Evolutionary conservation across 352 stramenopile species (phyloP), one percentile per base, ranked within the genome.

Genomic region (Globisporangium megalacanthum): DNA sequence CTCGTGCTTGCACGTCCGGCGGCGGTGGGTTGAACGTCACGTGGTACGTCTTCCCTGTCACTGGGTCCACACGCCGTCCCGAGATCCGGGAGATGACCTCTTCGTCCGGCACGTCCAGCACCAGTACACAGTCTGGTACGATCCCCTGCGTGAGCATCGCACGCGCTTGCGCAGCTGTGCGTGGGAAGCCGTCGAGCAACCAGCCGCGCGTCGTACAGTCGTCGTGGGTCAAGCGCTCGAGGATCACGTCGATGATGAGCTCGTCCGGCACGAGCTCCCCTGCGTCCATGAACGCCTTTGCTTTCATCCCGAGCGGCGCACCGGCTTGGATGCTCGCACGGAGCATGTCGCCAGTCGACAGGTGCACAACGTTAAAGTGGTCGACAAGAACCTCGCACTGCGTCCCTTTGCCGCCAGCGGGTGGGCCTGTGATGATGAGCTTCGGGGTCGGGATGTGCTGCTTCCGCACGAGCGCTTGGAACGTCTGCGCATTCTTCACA

Each of bases 51-150:
- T 93, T 92, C 53, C 94, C 93, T 6, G 79, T 97, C 6, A 71
- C 70, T 19, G 90, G 90, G 67, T 99, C 94, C 35, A 99, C 96
- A 50, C 95, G 96, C 15, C 96, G 84, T 54, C 96, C 95, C 13
- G 92, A 97, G 70, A 99, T 98, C 36, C 96, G 90, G 61, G 95
- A 83, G 58, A 98, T 83, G 2, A 99, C 83, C 50, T 98, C 88
- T 6, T 91, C 77, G 64, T 99, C 95, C 0, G 94, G 92, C 6
- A 98, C 92, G 53, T 98, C 70, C 19, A 99, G 82, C 50, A 98
- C 86, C 33, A 99, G 63, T 29, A 98, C 94, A 62, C 69, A 56
- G 79, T 97, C 74, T 6, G 92, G 84, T 4, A 79, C 61, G 20
- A 97, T 79, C 22, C 80, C 83, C 45, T 72, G 61, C 3, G 76